Percentiles rank a stretch among this genome's conserved stretches.
Evolutionary conservation across 1,284 basidiomycete genomes (phyloP).

Genomic region (Vanrija pseudolonga): DNA sequence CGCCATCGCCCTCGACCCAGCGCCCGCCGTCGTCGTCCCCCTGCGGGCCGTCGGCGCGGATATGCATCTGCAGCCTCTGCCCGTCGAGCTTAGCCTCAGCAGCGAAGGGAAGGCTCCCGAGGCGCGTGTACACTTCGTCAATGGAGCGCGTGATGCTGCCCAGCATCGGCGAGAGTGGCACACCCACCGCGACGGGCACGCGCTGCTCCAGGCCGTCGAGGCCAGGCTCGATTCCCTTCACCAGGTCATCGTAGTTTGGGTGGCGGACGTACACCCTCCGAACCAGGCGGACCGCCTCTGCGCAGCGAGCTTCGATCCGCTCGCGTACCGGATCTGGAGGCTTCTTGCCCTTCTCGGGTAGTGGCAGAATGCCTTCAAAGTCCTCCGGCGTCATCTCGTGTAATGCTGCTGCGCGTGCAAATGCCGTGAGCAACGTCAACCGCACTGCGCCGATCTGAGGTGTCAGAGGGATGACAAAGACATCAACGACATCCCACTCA

Average conservation of each 20-base stretch:
- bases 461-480: neutral
- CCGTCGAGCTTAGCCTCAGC: constrained; percentile 84
- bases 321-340: constrained; percentile 52
- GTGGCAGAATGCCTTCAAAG: constrained; percentile 49
- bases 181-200: constrained; percentile 71
- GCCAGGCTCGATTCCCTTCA: constrained; percentile 64
- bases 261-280: constrained; percentile 78
- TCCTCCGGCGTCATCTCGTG: constrained; percentile 47
- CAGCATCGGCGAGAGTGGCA: constrained; percentile 54
- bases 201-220: constrained; percentile 60
- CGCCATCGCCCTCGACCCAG: constrained; percentile 50
- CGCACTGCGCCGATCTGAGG: constrained; percentile 77
- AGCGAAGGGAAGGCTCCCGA: constrained; percentile 65
- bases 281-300: constrained; percentile 61
- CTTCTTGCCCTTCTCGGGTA: constrained; percentile 40
- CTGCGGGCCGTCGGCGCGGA: constrained; percentile 45
- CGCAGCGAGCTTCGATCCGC: constrained; percentile 54
- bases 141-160: constrained; percentile 67
- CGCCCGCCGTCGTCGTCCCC: constrained; percentile 45
- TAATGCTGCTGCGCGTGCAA: constrained; percentile 76
- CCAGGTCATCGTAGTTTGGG: constrained; percentile 80
- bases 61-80: constrained; percentile 81
- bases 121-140: constrained; percentile 71
- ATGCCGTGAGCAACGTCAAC: constrained; percentile 71
- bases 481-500: constrained; percentile 36